Percentiles rank a stretch among this genome's conserved stretches.
These are phyloP conservation scores for Yarrowia osloensis DNA, from an alignment of 805 yeast species.

Conservation along the genomic window DNA sequence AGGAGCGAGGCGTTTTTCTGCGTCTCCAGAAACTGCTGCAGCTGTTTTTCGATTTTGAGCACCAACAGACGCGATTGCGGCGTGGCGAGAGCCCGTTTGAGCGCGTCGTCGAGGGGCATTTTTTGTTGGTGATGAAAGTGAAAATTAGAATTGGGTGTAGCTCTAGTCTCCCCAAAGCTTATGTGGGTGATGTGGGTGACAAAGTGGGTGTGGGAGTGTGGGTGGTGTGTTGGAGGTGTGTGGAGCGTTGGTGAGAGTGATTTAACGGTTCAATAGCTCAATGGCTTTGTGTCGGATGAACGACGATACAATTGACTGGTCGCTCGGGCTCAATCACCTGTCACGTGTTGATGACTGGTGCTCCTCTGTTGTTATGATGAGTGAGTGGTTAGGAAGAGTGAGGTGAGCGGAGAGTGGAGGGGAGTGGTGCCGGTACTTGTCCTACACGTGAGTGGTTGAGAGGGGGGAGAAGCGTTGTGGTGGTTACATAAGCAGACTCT, in stretches of 20 bases:
- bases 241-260: not conserved
- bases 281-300: no score
- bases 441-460: no score
- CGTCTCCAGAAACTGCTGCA: slow-evolving; percentile 50
- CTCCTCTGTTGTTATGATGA: no score
- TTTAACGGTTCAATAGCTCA: no score
- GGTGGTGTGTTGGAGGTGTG: not conserved
- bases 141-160: slow-evolving; percentile 6
- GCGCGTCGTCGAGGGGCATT: slow-evolving; percentile 40
- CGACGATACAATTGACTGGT: no score
- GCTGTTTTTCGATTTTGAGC: slow-evolving; percentile 51
- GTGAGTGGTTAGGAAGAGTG: no score
- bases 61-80: slow-evolving; percentile 54
- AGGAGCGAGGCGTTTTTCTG: slow-evolving; percentile 38
- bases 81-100: slow-evolving; percentile 48
- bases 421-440: no score
- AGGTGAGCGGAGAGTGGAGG: no score
- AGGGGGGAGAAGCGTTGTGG: no score
- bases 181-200: not conserved
- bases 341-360: not conserved
- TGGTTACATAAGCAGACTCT: no score
- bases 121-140: slow-evolving; percentile 9
- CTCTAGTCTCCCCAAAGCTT: not conserved
- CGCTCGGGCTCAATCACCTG: not conserved
- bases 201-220: not conserved